Evolutionary conservation across 2,329 filamentous ascomycete genomes (phyloP).

Genomic region (Fusarium bulbicola): DNA sequence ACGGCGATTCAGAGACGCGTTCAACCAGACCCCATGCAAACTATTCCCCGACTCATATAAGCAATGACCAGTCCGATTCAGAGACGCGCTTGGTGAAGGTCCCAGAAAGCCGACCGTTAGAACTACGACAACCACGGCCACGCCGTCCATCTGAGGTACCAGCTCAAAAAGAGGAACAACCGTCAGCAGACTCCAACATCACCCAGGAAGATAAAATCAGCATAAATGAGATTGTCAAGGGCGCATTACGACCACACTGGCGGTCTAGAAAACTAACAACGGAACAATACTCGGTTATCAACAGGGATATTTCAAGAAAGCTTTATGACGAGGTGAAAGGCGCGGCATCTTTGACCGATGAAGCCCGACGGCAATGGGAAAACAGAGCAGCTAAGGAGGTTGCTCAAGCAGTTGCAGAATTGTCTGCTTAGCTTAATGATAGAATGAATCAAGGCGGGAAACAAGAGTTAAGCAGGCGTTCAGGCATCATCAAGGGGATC

Average conservation of each 20-base stretch:
- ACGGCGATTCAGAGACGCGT: conserved; percentile 53
- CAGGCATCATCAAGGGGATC: conserved; percentile 41
- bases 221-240: conserved; percentile 87
- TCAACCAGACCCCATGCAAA: conserved; percentile 59
- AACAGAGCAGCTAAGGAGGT: conserved; percentile 82
- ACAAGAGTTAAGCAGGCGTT: conserved; percentile 45
- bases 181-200: conserved; percentile 72
- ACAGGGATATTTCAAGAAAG: conserved; percentile 86
- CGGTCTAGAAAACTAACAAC: conserved; percentile 80
- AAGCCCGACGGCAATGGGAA: conserved; percentile 76
- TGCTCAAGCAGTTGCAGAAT: conserved; percentile 72
- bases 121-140: conserved; percentile 63
- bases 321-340: conserved; percentile 77
- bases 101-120: conserved; percentile 50
- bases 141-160: conserved; percentile 54
- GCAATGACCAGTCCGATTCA: conserved; percentile 32
- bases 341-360: conserved; percentile 68
- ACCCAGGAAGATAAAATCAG: conserved; percentile 86
- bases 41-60: conserved; percentile 65
- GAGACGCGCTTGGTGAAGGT: conserved; percentile 31
- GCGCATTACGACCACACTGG: conserved; percentile 84
- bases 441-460: conserved; percentile 33
- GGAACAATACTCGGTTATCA: conserved; percentile 92
- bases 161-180: conserved; percentile 67
- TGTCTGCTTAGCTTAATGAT: conserved; percentile 59